These are phyloP conservation scores for Chalaropsis thielavioides DNA, from an alignment of 2,329 filamentous ascomycete species.

Conservation along the genomic window DNA sequence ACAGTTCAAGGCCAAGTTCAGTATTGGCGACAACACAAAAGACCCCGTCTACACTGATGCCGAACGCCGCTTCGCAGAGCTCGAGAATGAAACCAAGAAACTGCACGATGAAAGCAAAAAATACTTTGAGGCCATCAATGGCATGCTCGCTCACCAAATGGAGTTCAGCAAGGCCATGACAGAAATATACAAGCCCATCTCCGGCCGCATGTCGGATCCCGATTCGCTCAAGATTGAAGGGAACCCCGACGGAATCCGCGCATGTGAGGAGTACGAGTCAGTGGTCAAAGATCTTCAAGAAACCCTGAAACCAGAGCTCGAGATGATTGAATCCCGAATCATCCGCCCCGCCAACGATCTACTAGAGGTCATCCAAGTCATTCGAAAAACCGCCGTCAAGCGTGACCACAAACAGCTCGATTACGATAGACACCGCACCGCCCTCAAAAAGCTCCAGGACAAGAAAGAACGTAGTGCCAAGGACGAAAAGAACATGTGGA, in stretches of 20 bases:
- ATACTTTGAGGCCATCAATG: constrained; percentile 95
- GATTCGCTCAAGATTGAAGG: constrained; percentile 67
- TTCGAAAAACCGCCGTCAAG: constrained; percentile 76
- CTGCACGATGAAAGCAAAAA: constrained; percentile 94
- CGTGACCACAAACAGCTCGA: constrained; percentile 96
- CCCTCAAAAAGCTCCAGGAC: constrained; percentile 86
- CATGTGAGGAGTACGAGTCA: constrained; percentile 88
- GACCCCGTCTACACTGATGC: constrained; percentile 90
- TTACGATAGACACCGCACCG: constrained; percentile 72
- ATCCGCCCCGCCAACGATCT: constrained; percentile 89
- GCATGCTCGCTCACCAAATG: constrained; percentile 95
- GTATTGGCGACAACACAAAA: constrained; percentile 88
- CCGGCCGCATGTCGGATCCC: constrained; percentile 85
- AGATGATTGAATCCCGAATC: constrained; percentile 90
- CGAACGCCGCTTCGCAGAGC: constrained; percentile 82
- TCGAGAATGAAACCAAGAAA: constrained; percentile 91
- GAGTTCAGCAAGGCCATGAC: constrained; percentile 93
- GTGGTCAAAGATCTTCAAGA: constrained; percentile 84
- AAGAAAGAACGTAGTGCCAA: constrained; percentile 95
- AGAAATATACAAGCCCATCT: constrained; percentile 97
- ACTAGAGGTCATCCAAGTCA: constrained; percentile 85
- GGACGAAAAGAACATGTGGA: constrained; percentile 95
- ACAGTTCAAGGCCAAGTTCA: constrained; percentile 81
- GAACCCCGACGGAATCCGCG: constrained; percentile 82
- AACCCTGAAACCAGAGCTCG: constrained; percentile 76